Base-by-base conservation (phyloP, 2,329 filamentous ascomycete genomes). In the Sclerotinia minor region DNA sequence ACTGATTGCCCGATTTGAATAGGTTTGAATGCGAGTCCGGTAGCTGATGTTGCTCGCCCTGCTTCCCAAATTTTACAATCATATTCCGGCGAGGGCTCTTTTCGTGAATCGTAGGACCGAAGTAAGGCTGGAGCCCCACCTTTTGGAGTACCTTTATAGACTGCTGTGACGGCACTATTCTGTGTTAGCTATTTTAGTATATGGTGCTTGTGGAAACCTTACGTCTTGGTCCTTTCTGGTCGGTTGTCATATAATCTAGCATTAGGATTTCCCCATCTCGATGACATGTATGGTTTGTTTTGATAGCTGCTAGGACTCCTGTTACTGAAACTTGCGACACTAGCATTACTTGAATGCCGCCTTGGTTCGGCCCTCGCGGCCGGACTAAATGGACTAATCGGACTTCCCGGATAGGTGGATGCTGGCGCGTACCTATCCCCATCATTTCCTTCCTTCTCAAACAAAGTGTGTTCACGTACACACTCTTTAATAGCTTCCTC, bases 31-130 rank as follows among this genome's bases (percentile, higher is more conserved):
- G 95, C 95, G 54, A 97, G 83, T 0, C 92, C 92, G 0, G 94
- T 95, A 0, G 95, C 92, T 65, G 87, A 92, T 0, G 95, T 99
- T n/a, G 95, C 95, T 69, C 95, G 88, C 15, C 95, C 95, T 5
- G 95, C 95, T 80, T 99, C 90, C 95, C 95, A 99, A 68, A 99
- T 95, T 57, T 90, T 96, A 79, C 94, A 97, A 76, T 97, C 91
- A 70, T 92, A 94, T 78, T 97, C 94, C 2, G 94, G 91, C 0
- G 93, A 86, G 0, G 94, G 91, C 78, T 98, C 95, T 78, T 91
- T 92, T 74, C 94, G 87, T 21, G 95, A 98, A 78, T 98, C 94
- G 79, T 99, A 99, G 2, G 94, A 98, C 72, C 95, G 89, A 67
- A 99, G 82, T 69, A 98, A 79, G 11, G 89, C 89, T 2, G 94